Evolutionary conservation across 2,329 filamentous ascomycete species (phyloP).

Genomic region (Emergomyces orientalis): DNA sequence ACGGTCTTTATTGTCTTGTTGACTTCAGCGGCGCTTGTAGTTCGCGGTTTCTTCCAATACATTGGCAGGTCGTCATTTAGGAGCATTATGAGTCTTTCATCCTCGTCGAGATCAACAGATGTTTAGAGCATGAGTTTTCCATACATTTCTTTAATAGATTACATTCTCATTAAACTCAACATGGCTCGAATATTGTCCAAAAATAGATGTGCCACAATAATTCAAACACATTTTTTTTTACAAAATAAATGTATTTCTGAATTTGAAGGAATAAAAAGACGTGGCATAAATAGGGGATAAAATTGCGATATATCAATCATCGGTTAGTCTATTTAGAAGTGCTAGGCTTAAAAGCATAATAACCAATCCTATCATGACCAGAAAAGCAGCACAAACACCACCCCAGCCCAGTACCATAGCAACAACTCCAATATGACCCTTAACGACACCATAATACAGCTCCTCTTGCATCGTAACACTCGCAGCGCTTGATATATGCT

Average conservation of each 20-base stretch:
- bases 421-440: conserved; percentile 77
- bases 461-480: conserved; percentile 89
- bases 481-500: conserved; percentile 88
- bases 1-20: conserved; percentile 8
- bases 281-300: background rate
- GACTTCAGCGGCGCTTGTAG: background rate
- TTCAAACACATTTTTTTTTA: background rate
- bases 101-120: background rate
- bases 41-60: background rate
- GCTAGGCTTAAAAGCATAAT: conserved; percentile 94
- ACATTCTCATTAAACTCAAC: background rate
- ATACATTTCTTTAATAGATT: background rate
- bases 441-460: conserved; percentile 79
- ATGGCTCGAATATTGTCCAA: background rate
- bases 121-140: background rate
- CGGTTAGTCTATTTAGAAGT: conserved; percentile 55
- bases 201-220: too few relatives aligned
- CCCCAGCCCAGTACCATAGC: conserved; percentile 99
- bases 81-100: too few relatives aligned
- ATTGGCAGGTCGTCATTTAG: background rate
- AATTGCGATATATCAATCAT: conserved; percentile 23
- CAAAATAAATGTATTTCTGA: background rate
- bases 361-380: conserved; percentile 86
- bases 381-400: conserved; percentile 81
- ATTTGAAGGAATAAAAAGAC: background rate